Base-by-base conservation (phyloP, 257 asterid genomes). In the Henckelia pumila region DNA sequence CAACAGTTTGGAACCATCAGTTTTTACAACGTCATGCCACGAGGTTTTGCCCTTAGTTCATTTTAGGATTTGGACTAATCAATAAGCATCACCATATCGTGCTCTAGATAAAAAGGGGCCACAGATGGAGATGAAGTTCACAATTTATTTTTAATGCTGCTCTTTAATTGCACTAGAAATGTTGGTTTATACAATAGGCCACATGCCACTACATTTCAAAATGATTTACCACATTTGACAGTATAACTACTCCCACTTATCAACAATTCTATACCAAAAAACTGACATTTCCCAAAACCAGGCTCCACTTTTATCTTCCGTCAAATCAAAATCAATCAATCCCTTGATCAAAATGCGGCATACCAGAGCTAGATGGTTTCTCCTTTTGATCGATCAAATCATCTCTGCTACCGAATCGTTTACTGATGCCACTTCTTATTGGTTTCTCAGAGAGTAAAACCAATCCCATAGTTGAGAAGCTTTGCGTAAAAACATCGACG, bases 401-500 rank as follows among this genome's bases (percentile, higher is more conserved):
- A 63, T 61, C 74, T 40, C 63, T 65, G 56, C 73, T 65, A 22
- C 17, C 61, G 44, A 58, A 63, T 53, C 70, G 29, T 21, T 70
- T 60, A 14, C 40, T 79, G 64, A 67, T 25, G 44, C 79, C 71
- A 29, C 58, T 69, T 26, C 33, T 57, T 4, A 52, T 10, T 2
- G 83, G 63, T 65, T 62, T 82, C 62, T 78, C 89, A 0, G 88
- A 71, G 30, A 85, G 35, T n/a, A 78, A 69, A 28, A 71, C 75
- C 67, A 86, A 55, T 47, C 87, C 84, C 78, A 81, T 76, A 4
- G 75, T 65, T 19, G 87, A 64, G 63, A 83, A 66, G 74, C 84
- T 69, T 35, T 60, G 73, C 8, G 77, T 40, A 8, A 75, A 52
- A 20, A 86, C 81, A 63, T 66, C 86, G 21, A 83, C 76, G 33